phyloP scores from a whole-genome alignment of 1,284 basidiomycete species.

The Clitocybe nebularis region DNA sequence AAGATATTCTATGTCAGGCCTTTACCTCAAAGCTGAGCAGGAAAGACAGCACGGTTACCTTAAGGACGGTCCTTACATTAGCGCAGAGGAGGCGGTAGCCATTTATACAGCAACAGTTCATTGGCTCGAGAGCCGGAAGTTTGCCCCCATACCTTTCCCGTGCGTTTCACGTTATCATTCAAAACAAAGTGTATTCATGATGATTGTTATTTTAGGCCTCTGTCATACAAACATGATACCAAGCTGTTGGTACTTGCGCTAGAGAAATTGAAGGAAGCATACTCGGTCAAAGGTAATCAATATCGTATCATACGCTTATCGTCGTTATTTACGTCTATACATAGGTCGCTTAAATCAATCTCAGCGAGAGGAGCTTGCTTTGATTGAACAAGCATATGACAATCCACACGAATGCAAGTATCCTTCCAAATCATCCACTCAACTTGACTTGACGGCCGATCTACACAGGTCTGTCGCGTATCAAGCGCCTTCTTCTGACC shows the following conservation, averaged over 20 bases:
- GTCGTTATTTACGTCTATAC: background rate
- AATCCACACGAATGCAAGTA: slow-evolving; percentile 83
- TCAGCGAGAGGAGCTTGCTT: slow-evolving; percentile 91
- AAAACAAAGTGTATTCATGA: background rate
- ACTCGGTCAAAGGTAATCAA: slow-evolving; percentile 89
- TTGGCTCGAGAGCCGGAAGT: slow-evolving; percentile 95
- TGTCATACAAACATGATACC: slow-evolving; percentile 98
- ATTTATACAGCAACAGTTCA: slow-evolving; percentile 97
- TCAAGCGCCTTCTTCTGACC: slow-evolving; percentile 92
- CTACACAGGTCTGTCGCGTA: slow-evolving; percentile 75
- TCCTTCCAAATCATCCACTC: slow-evolving; percentile 8
- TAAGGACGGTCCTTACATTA: slow-evolving; percentile 97
- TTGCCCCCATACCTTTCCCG: slow-evolving; percentile 97
- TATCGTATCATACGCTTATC: slow-evolving; percentile 17
- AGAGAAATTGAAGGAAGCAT: slow-evolving; percentile 96
- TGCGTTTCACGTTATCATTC: slow-evolving; percentile 31
- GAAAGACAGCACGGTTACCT: slow-evolving; percentile 96
- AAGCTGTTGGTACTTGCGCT: slow-evolving; percentile 92
- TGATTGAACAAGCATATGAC: slow-evolving; percentile 96
- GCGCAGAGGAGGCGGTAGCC: slow-evolving; percentile 94
- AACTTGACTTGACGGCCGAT: background rate
- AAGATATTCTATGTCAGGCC: slow-evolving; percentile 37
- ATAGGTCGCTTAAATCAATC: slow-evolving; percentile 85
- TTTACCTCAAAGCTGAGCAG: slow-evolving; percentile 97
- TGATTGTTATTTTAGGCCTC: slow-evolving; percentile 46